Evolutionary conservation across 2,329 filamentous ascomycete genomes (phyloP).

Genomic region (Claviceps sp.): DNA sequence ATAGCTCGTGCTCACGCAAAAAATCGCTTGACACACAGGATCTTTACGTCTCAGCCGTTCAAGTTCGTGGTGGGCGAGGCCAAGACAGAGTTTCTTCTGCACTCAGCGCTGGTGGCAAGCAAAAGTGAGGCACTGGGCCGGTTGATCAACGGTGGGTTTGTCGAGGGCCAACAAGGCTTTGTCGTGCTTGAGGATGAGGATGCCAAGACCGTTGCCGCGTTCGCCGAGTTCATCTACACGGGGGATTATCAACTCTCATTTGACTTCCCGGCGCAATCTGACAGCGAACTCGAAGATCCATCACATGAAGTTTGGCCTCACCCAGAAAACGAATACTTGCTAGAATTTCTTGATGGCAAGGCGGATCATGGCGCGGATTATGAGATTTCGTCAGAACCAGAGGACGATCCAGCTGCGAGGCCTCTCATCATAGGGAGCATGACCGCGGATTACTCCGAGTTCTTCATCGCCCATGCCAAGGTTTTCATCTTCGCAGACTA

Average conservation of each 20-base stretch:
- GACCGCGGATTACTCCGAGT: not conserved
- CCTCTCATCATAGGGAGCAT: not conserved
- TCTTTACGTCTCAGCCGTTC: not conserved
- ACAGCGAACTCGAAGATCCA: too few relatives aligned
- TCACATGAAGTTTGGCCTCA: too few relatives aligned
- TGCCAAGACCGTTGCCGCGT: not conserved
- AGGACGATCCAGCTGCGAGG: too few relatives aligned
- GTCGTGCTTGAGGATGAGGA: not conserved
- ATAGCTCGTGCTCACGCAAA: too few relatives aligned
- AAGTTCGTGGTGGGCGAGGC: not conserved
- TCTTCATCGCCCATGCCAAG: not conserved
- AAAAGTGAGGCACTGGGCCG: not conserved
- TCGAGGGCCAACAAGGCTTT: not conserved
- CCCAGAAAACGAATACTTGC: too few relatives aligned
- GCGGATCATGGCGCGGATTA: too few relatives aligned
- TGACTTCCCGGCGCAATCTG: too few relatives aligned
- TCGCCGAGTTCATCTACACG: not conserved
- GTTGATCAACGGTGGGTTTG: not conserved
- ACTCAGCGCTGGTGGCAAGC: not conserved
- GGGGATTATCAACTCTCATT: not conserved
- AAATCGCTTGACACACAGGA: not conserved
- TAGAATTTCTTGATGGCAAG: too few relatives aligned
- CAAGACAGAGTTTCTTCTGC: not conserved
- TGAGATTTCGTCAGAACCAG: too few relatives aligned
- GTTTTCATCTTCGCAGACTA: not conserved